These are phyloP conservation scores for Chenopodium formosanum DNA, from an alignment of 148 eudicot species.

Conservation along the genomic window DNA sequence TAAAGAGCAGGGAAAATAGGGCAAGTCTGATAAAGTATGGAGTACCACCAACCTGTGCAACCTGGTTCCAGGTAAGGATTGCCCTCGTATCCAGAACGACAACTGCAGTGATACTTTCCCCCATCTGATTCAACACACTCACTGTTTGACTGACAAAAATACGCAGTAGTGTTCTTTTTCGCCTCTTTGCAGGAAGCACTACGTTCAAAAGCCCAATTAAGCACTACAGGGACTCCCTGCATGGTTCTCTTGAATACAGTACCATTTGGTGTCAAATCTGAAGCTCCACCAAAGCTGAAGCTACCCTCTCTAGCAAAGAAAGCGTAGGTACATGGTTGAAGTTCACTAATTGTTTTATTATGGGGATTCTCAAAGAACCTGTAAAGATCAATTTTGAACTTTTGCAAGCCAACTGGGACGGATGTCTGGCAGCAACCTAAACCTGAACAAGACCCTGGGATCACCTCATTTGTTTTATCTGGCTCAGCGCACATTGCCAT, in stretches of 20 bases:
- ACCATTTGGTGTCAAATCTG: slow-evolving; percentile 18
- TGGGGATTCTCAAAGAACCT: slow-evolving; percentile 15
- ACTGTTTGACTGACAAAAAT: slow-evolving; percentile 39
- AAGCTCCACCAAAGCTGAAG: slow-evolving; percentile 22
- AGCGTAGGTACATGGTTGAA: slow-evolving; percentile 25
- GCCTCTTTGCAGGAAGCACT: slow-evolving; percentile 30
- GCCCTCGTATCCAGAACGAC: slow-evolving; percentile 44
- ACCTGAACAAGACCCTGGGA: slow-evolving; percentile 27
- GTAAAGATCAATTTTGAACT: slow-evolving; percentile 9
- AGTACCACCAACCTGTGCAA: slow-evolving; percentile 35
- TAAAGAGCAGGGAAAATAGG: no score
- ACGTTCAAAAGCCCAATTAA: slow-evolving; percentile 23
- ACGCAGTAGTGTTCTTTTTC: slow-evolving; percentile 21
- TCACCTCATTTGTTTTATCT: background rate
- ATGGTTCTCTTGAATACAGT: background rate
- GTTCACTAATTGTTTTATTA: background rate
- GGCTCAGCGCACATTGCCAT: slow-evolving; percentile 22
- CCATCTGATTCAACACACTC: slow-evolving; percentile 30
- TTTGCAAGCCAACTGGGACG: slow-evolving; percentile 28
- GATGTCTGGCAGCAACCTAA: slow-evolving; percentile 31
- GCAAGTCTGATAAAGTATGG: background rate
- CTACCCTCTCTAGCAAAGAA: slow-evolving; percentile 20
- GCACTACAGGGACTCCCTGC: slow-evolving; percentile 27
- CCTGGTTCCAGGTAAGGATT: slow-evolving; percentile 42
- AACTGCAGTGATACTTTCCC: slow-evolving; percentile 43